phyloP scores from a whole-genome alignment of 352 stramenopile species.

The Thalassiosira livingstoniorum region DNA sequence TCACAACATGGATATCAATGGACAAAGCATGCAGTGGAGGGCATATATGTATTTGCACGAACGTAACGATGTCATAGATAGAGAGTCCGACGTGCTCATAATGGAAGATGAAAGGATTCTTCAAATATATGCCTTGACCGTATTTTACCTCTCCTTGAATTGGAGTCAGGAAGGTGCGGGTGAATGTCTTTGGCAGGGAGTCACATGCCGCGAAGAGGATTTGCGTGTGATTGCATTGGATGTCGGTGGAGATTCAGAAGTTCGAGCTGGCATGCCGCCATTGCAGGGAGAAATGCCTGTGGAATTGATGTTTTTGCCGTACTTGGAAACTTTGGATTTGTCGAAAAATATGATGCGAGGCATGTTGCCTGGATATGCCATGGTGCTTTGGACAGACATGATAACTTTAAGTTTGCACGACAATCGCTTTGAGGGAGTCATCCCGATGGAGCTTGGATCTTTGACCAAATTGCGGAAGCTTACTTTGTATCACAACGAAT shows the following conservation, averaged over 20 bases:
- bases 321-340: conserved; percentile 25
- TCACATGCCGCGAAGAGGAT: conserved; percentile 12
- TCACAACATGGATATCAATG: not conserved
- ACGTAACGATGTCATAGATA: conserved; percentile 12
- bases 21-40: conserved; percentile 22
- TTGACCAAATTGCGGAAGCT: conserved; percentile 1
- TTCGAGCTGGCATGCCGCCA: not conserved
- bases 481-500: conserved; percentile 31
- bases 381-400: not conserved
- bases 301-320: conserved; percentile 19
- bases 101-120: conserved; percentile 20
- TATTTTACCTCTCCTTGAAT: conserved; percentile 17
- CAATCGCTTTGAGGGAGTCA: conserved; percentile 42
- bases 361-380: conserved; percentile 3
- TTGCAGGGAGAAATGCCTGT: not conserved
- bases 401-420: conserved; percentile 23
- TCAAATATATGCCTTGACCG: conserved; percentile 15
- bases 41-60: conserved; percentile 12
- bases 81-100: not conserved
- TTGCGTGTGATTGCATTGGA: conserved; percentile 7
- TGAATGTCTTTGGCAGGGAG: conserved; percentile 15
- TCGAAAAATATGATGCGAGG: conserved; percentile 19
- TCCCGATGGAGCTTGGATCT: conserved; percentile 29
- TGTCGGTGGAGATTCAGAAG: not conserved
- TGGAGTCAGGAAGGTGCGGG: not conserved